These are phyloP conservation scores for Ambrosiella beaveri DNA, from an alignment of 2,329 filamentous ascomycete genomes.

Conservation along the genomic window DNA sequence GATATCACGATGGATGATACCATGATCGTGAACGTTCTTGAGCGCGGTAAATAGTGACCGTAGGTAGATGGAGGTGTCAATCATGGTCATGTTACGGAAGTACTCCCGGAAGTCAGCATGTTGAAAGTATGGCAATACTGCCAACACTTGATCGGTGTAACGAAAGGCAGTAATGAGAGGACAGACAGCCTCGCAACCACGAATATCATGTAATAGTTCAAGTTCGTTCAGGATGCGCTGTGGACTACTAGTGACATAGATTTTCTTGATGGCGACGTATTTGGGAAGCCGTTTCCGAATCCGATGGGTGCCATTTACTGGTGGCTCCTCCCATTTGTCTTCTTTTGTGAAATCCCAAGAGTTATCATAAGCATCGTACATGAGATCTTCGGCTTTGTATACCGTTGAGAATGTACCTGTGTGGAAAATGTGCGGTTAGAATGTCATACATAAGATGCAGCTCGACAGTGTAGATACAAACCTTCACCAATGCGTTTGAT, in stretches of 20 bases:
- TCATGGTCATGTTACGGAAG: conserved; percentile 74
- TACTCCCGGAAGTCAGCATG: conserved; percentile 91
- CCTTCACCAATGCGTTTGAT: conserved; percentile 97
- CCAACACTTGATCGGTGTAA: conserved; percentile 82
- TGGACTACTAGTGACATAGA: conserved; percentile 94
- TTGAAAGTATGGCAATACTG: conserved; percentile 85
- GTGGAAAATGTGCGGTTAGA: conserved; percentile 6
- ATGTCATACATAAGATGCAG: not conserved
- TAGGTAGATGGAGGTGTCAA: conserved; percentile 81
- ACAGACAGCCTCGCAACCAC: conserved; percentile 69
- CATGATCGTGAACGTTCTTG: conserved; percentile 61
- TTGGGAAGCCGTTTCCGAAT: conserved; percentile 30
- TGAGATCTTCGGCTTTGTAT: conserved; percentile 90
- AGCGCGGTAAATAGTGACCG: conserved; percentile 75
- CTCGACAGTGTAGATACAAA: conserved; percentile 21
- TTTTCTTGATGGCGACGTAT: conserved; percentile 97
- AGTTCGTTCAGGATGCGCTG: conserved; percentile 90
- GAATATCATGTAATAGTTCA: conserved; percentile 75
- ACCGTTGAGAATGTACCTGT: conserved; percentile 94
- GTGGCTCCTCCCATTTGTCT: conserved; percentile 51
- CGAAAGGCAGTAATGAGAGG: conserved; percentile 96
- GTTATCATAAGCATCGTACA: conserved; percentile 70
- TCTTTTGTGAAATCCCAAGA: conserved; percentile 62
- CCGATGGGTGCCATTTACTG: conserved; percentile 29
- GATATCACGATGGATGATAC: conserved; percentile 86